Base-by-base conservation (phyloP, 306 rosid genomes). In the Quercus aquifolioides region DNA sequence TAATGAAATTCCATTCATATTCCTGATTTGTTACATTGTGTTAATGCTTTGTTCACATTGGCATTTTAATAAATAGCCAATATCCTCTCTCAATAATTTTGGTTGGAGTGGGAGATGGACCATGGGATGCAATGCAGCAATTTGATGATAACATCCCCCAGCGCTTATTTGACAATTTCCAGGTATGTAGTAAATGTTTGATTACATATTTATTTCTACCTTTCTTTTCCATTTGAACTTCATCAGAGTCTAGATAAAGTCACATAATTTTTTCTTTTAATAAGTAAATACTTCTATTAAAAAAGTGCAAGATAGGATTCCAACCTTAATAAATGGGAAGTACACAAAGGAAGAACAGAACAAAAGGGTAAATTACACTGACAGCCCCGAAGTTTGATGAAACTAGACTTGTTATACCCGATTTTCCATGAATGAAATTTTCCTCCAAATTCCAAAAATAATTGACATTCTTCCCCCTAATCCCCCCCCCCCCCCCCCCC, bases 21-120 rank as follows among this genome's bases (percentile, higher is more conserved):
- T 79, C 28, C 74, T 76, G 57, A 21, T 69, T 81, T 76, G 12
- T 57, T 6, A 55, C 10, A 2, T 59, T 81, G 30, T 79, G 60
- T 64, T 64, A 65, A 20, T 64, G 69, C 74, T 51, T 74, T 75
- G 82, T 74, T 77, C 77, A 78, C 86, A 5, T 62, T 78, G 21
- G 60, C 51, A 63, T 68, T 84, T 13, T 76, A 78, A 75, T 81
- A 49, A 71, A 80, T 89, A 93, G 98, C 81, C 83, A 86, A 20
- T 89, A 86, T 82, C 97, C 98, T 76, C 96, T 95, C 55, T 95
- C 98, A 54, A 95, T 95, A 76, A 84, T 95, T 84, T 86, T 95
- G 94, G 87, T 93, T 75, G 99, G 99, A 72, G 97, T 95, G 73
- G 99, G 99, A 71, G 99, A 95, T 80, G 99, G 99, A 67, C 99